Evolutionary conservation across 2,329 filamentous ascomycete genomes (phyloP).

Genomic region (Aspergillus alliaceus): DNA sequence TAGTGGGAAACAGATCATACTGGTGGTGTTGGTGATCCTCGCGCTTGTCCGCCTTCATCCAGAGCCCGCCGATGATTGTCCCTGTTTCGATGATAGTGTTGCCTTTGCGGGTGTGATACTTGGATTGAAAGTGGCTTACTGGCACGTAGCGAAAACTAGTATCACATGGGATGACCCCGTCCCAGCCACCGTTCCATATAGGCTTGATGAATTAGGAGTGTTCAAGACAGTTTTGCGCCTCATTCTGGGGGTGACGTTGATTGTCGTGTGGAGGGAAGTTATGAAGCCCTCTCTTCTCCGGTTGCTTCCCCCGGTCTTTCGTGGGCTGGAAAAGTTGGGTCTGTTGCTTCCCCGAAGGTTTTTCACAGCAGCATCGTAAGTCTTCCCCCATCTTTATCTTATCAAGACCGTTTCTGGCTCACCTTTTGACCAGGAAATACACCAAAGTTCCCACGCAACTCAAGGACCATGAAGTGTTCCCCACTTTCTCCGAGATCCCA

Average conservation of each 20-base stretch:
- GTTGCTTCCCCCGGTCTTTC: conserved; percentile 80
- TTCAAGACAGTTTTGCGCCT: conserved; percentile 66
- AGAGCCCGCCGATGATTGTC: conserved; percentile 93
- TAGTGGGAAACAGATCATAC: conserved; percentile 62
- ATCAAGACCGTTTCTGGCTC: background rate
- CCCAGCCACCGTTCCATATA: conserved; percentile 63
- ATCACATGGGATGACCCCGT: conserved; percentile 55
- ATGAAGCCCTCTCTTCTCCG: conserved; percentile 83
- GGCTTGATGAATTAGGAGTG: conserved; percentile 66
- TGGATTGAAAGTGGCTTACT: conserved; percentile 77
- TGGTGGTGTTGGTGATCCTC: conserved; percentile 67
- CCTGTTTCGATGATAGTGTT: conserved; percentile 94
- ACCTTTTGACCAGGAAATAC: conserved; percentile 59
- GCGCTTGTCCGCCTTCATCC: conserved; percentile 85
- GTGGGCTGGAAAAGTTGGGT: conserved; percentile 76
- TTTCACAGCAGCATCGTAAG: conserved; percentile 79
- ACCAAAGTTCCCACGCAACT: conserved; percentile 74
- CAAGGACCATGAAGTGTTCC: conserved; percentile 83
- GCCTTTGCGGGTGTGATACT: conserved; percentile 89
- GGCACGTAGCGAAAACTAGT: conserved; percentile 70
- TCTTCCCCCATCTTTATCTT: conserved; percentile 4
- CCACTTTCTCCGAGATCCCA: conserved; percentile 83
- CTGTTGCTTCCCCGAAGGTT: conserved; percentile 82
- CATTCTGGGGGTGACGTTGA: conserved; percentile 73
- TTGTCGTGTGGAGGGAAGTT: conserved; percentile 86